These are phyloP conservation scores for Elsinoe ampelina DNA, from an alignment of 2,329 filamentous ascomycete species.

Conservation along the genomic window DNA sequence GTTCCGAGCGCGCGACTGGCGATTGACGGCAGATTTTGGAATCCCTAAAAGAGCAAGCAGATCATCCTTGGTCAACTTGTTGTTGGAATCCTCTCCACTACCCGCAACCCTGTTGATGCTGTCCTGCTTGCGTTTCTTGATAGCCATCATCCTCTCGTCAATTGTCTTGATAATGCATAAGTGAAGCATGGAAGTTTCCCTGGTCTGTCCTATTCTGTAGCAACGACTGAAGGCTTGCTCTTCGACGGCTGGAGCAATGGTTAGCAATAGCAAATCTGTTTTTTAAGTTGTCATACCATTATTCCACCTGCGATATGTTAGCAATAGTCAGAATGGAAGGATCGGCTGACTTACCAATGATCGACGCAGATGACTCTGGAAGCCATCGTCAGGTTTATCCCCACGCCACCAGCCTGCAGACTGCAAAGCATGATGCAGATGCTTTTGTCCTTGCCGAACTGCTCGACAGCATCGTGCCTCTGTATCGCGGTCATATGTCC, in stretches of 20 bases:
- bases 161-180: neutral
- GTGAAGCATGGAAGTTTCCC: constrained; percentile 27
- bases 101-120: neutral
- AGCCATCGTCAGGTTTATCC: constrained; percentile 52
- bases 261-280: neutral
- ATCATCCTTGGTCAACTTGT: neutral
- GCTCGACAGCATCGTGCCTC: constrained; percentile 38
- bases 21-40: no score
- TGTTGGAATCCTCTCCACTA: neutral
- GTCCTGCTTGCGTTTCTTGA: neutral
- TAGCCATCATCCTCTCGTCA: neutral
- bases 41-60: neutral
- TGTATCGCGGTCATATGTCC: constrained; percentile 39
- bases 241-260: constrained; percentile 19
- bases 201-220: constrained; percentile 54
- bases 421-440: constrained; percentile 46
- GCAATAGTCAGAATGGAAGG: constrained; percentile 42
- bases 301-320: constrained; percentile 39
- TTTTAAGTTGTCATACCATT: constrained; percentile 24
- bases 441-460: constrained; percentile 35
- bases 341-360: constrained; percentile 39
- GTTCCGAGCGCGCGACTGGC: no score
- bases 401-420: constrained; percentile 47
- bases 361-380: constrained; percentile 40
- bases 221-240: constrained; percentile 47